Base-by-base conservation (phyloP, 495 filamentous ascomycete genomes). In the Hypomontagnella submonticulosa region DNA sequence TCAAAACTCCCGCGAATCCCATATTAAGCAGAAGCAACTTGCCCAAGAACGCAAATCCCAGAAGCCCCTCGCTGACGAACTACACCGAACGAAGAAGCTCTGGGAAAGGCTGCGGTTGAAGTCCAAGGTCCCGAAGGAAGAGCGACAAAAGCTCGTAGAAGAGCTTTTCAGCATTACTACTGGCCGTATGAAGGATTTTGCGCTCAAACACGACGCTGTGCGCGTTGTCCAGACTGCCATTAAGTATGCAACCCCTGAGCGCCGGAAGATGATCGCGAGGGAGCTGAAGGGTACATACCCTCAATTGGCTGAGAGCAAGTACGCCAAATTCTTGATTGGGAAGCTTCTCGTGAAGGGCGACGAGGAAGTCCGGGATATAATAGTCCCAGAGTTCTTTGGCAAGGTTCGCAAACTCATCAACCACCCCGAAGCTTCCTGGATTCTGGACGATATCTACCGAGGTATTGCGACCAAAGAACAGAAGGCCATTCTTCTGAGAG, bases 171-270 rank as follows among this genome's bases (percentile, higher is more conserved):
- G 87, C 48, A 93, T 98, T 67, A 90, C 97, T 70, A 96, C 90
- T 4, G 93, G 92, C 16, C 84, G 88, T 13, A 88, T 98, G 68
- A 92, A 92, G 72, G 96, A 97, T 47, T 96, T 97, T 62, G 94
- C 97, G 19, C 90, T 99, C 80, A 99, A 98, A 82, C 96, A 99
- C 75, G 96, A 99, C 71, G 91, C 93, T 8, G 95, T 97, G 19
- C 85, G 96, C 51, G 91, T 97, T 43, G 87, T 99, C 27, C 96
- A 99, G 80, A 97, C 92, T 6, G 94, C 93, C 27, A 83, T 99
- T 76, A 99, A 98, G 76, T 98, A 98, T 75, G 91, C 92, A 34
- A 96, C 90, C 57, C 80, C 85, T 18, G 86, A 88, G 57, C 93
- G 97, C 75, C 85, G 91, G 61, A 90, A 88, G 76, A 85, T 88